A percentile compares a stretch with the other conserved stretches of the same genome.
Evolutionary conservation across 768 basidiomycete genomes (phyloP).

Genomic region (Crassisporium funariophilum): DNA sequence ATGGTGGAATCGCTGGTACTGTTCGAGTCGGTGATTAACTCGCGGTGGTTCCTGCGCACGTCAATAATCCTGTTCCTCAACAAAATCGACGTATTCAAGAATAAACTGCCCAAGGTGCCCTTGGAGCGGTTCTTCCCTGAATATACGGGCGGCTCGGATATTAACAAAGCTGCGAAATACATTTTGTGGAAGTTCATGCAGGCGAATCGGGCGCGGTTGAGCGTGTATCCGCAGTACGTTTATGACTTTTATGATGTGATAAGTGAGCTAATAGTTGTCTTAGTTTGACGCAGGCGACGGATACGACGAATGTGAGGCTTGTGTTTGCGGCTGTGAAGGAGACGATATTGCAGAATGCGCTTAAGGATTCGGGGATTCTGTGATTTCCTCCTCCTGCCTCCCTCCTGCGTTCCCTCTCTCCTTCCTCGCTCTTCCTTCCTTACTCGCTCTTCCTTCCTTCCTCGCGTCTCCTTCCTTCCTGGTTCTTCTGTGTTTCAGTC

Average conservation of each 20-base stretch:
- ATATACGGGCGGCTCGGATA: constrained; percentile 85
- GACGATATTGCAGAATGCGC: constrained; percentile 88
- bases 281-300: constrained; percentile 86
- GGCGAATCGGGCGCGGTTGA: constrained; percentile 63
- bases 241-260: constrained; percentile 15
- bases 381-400: constrained; percentile 10
- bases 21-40: constrained; percentile 49
- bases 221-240: constrained; percentile 87
- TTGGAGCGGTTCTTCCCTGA: constrained; percentile 84
- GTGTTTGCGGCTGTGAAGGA: constrained; percentile 91
- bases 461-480: too few species aligned
- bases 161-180: constrained; percentile 94
- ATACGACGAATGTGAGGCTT: constrained; percentile 79
- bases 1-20: constrained; percentile 92
- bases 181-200: constrained; percentile 96
- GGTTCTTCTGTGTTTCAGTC: too few species aligned
- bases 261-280: neutral
- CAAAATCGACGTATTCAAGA: constrained; percentile 92
- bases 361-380: constrained; percentile 85
- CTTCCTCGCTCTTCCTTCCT: neutral
- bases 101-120: constrained; percentile 80
- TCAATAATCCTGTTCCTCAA: constrained; percentile 92
- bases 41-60: constrained; percentile 89
- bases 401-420: constrained; percentile 19
- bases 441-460: neutral